Percentiles rank a stretch among this genome's conserved stretches.
These are phyloP conservation scores for Daldinia vernicosa DNA, from an alignment of 495 filamentous ascomycete species.

Conservation along the genomic window DNA sequence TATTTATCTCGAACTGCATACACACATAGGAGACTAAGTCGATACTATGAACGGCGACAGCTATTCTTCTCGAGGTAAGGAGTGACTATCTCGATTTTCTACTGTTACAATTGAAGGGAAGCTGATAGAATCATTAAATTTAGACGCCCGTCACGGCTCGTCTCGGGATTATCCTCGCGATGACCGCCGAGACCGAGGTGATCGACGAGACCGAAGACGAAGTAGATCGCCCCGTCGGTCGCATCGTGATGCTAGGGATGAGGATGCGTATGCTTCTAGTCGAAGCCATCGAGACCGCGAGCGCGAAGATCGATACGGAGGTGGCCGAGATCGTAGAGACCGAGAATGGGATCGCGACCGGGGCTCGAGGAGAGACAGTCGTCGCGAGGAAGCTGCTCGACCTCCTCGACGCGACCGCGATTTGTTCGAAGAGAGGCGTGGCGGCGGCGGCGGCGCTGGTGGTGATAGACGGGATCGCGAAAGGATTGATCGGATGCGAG, in stretches of 20 bases:
- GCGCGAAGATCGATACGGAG: slow-evolving; percentile 83
- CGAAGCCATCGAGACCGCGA: slow-evolving; percentile 90
- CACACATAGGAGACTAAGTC: slow-evolving; percentile 7
- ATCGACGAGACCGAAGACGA: slow-evolving; percentile 63
- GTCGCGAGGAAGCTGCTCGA: slow-evolving; percentile 71
- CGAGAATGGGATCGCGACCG: slow-evolving; percentile 79
- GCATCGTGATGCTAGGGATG: slow-evolving; percentile 69
- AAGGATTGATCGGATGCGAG: slow-evolving; percentile 55
- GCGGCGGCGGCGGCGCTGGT: slow-evolving; percentile 44
- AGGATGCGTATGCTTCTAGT: slow-evolving; percentile 91
- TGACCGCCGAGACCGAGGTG: slow-evolving; percentile 51
- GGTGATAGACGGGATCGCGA: slow-evolving; percentile 58
- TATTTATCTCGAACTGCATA: neutral
- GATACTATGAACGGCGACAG: slow-evolving; percentile 86
- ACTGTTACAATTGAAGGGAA: slow-evolving; percentile 41
- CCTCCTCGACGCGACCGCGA: slow-evolving; percentile 68
- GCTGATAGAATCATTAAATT: slow-evolving; percentile 56
- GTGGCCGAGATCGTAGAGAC: slow-evolving; percentile 56
- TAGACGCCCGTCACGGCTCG: slow-evolving; percentile 68
- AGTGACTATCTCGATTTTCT: slow-evolving; percentile 22
- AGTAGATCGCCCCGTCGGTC: slow-evolving; percentile 61
- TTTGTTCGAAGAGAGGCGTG: slow-evolving; percentile 71
- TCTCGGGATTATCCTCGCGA: slow-evolving; percentile 73
- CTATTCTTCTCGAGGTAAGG: slow-evolving; percentile 81
- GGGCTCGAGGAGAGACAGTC: slow-evolving; percentile 62